phyloP scores from a whole-genome alignment of 345 rosid species.

The Litchi chinensis region DNA sequence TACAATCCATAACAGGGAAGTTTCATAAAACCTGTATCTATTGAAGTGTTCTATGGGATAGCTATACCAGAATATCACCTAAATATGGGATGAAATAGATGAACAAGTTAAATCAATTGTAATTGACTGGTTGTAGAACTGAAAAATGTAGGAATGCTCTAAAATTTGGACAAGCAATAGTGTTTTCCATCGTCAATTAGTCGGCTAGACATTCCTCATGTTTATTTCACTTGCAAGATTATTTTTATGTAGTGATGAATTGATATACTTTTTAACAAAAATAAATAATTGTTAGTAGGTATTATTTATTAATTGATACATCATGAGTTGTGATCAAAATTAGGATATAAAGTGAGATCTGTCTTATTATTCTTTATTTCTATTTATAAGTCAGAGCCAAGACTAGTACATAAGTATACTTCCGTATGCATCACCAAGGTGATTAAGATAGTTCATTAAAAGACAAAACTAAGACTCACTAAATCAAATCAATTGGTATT shows the following conservation, averaged over 20 bases:
- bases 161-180: neutral
- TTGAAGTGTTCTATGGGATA: neutral
- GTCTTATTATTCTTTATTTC: neutral
- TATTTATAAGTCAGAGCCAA: neutral
- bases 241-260: too few relatives aligned
- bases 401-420: neutral
- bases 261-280: too few relatives aligned
- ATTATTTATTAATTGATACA: too few relatives aligned
- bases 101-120: neutral
- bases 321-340: too few relatives aligned
- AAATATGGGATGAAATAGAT: neutral
- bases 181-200: too few relatives aligned
- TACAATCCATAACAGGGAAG: neutral
- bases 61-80: neutral
- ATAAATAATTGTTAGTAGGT: too few relatives aligned
- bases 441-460: neutral
- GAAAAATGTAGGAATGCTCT: neutral
- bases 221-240: too few relatives aligned
- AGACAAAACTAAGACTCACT: neutral
- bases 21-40: neutral
- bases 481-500: neutral
- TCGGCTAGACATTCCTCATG: neutral
- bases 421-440: neutral
- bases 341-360: too few relatives aligned
- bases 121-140: neutral